Evolutionary conservation across 177 flowering plant species (phyloP).

Genomic region (Vitis hybrid): DNA sequence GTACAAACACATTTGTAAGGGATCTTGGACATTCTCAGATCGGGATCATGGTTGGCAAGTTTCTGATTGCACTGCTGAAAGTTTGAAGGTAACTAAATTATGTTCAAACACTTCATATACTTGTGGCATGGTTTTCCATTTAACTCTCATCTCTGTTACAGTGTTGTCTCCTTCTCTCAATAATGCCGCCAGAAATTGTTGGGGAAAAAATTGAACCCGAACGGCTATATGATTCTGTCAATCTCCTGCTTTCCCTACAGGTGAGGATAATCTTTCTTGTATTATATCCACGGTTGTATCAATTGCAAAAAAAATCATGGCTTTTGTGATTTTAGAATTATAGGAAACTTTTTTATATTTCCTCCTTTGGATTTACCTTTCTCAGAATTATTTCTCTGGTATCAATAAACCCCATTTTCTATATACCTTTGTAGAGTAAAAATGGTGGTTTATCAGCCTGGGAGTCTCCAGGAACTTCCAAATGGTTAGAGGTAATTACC

Average conservation of each 20-base stretch:
- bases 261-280: background rate
- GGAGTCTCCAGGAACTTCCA: background rate
- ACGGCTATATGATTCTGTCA: slow-evolving; percentile 19
- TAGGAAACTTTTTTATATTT: background rate
- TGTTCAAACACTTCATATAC: background rate
- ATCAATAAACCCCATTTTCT: too few species aligned
- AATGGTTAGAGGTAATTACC: slow-evolving; percentile 25
- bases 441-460: slow-evolving; percentile 25
- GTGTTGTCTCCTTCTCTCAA: slow-evolving; percentile 31
- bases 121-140: background rate
- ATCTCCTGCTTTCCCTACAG: slow-evolving; percentile 20
- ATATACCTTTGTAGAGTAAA: slow-evolving; percentile 14
- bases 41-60: slow-evolving; percentile 28
- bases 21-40: slow-evolving; percentile 47
- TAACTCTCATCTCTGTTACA: background rate
- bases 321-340: too few species aligned
- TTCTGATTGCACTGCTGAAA: slow-evolving; percentile 49
- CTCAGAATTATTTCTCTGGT: too few species aligned
- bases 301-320: too few species aligned
- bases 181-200: background rate
- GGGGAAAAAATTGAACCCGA: slow-evolving; percentile 21
- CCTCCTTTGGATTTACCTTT: too few species aligned
- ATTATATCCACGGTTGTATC: too few species aligned
- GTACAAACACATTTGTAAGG: slow-evolving; percentile 39
- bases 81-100: slow-evolving; percentile 22